Evolutionary conservation across 352 stramenopile genomes (phyloP).

Genomic region (Phytophthora nicotianae): DNA sequence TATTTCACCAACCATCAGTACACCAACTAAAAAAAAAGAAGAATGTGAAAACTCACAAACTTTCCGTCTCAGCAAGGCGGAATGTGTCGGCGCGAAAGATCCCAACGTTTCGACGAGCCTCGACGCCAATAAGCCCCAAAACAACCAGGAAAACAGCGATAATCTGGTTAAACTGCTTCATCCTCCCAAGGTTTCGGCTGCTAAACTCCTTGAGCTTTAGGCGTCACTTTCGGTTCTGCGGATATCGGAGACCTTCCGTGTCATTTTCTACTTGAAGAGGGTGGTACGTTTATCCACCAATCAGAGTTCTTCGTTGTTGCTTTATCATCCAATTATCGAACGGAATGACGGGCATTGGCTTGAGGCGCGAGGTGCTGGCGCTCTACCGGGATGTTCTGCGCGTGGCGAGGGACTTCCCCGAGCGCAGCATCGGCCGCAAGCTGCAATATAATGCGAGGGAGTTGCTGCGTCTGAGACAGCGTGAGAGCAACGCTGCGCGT

Average conservation of each 20-base stretch:
- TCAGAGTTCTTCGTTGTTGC: background rate
- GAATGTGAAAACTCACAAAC: slow-evolving; percentile 12
- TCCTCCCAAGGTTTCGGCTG: slow-evolving; percentile 8
- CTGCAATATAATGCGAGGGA: slow-evolving; percentile 79
- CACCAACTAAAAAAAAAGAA: slow-evolving; percentile 1
- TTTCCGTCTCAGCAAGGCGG: slow-evolving; percentile 18
- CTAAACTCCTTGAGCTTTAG: slow-evolving; percentile 14
- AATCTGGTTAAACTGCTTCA: slow-evolving; percentile 17
- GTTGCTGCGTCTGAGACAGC: slow-evolving; percentile 62
- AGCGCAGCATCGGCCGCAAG: slow-evolving; percentile 69
- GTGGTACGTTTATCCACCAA: slow-evolving; percentile 23
- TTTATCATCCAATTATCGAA: slow-evolving; percentile 26
- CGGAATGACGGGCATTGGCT: slow-evolving; percentile 30
- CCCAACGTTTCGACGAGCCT: slow-evolving; percentile 11
- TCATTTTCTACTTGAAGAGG: slow-evolving; percentile 2
- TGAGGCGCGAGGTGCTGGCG: slow-evolving; percentile 56
- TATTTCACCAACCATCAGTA: slow-evolving; percentile 7
- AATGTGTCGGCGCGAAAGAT: slow-evolving; percentile 29
- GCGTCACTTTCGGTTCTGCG: slow-evolving; percentile 23
- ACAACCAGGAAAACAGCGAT: slow-evolving; percentile 22
- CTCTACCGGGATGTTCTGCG: slow-evolving; percentile 66
- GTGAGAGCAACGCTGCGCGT: slow-evolving; percentile 45
- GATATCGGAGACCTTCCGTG: too few species aligned
- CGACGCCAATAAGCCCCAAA: slow-evolving; percentile 12
- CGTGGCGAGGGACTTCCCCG: slow-evolving; percentile 57